Conservation (phyloP, 371 early-diverging fungal species). For the Apophysomyces ossiformis region DNA sequence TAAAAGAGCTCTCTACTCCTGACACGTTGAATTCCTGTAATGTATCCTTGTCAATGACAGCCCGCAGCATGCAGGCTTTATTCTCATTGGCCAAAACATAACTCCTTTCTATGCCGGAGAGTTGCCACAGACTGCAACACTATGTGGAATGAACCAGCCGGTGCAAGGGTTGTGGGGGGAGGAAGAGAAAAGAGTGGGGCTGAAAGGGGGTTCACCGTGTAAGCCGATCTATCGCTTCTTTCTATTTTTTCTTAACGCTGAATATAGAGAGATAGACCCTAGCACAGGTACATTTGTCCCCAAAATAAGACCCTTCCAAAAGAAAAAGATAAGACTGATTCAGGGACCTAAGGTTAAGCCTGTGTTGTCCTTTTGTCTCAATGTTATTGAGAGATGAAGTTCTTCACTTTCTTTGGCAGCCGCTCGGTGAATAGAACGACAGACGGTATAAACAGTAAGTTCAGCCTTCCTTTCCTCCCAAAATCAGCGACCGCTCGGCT, state of each 20-base stretch:
- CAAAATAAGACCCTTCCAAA: background rate
- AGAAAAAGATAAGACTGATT: no score
- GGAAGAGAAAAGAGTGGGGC: background rate
- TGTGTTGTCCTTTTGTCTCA: no score
- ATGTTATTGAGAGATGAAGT: no score
- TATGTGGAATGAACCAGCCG: background rate
- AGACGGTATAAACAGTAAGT: background rate
- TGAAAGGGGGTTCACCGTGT: background rate
- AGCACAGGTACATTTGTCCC: background rate
- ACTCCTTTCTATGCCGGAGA: background rate
- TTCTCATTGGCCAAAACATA: background rate
- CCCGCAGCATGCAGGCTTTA: background rate
- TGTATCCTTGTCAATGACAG: slow-evolving; percentile 4
- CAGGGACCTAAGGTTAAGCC: no score
- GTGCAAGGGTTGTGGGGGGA: background rate
- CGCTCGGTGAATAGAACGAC: no score
- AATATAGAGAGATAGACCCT: no score
- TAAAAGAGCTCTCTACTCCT: background rate
- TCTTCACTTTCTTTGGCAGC: no score
- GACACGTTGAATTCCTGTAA: background rate
- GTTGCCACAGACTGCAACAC: background rate
- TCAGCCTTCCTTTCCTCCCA: background rate
- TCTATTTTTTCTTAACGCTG: background rate
- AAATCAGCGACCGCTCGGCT: background rate
- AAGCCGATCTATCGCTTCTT: background rate